Evolutionary conservation across 2,329 filamentous ascomycete species (phyloP), one percentile per base, ranked within the genome.

Genomic region (Exserohilum turcica): DNA sequence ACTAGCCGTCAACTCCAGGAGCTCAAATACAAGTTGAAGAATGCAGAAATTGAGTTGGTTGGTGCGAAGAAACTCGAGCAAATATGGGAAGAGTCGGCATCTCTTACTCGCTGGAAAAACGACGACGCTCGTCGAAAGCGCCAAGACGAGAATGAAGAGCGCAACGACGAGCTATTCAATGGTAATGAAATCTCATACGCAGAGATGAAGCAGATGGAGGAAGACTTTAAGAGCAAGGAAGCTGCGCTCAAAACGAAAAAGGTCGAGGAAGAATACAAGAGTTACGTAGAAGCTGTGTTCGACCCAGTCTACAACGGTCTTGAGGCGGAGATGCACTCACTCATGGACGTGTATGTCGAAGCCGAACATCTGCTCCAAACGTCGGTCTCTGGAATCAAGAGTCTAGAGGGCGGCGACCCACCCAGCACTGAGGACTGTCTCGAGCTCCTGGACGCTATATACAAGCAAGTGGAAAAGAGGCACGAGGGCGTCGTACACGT

Each of bases 121-220:
- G 81, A 82, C 8, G 71, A 72, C 21, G 79, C 81, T 33, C 79
- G 81, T 3, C 74, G 75, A 52, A 68, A 68, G 47, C 79, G 82
- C 12, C 79, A 82, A 63, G 78, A 81, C 48, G 78, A 82, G 56
- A 80, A 77, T 2, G 81, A 84, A 59, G 71, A 70, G n/a, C 75
- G 77, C 42, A 82, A 82, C 28, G 80, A 84, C 57, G 74, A 76
- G 1, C 72, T 84, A 1, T 85, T 84, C 70, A 80, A 84, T 57
- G 77, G 77, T 43, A 78, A 84, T 48, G 79, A 83, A 58, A 84
- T 85, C 38, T 81, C 80, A 0, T 84, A 85, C 64, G 80, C 81
- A 10, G 82, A 84, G 43, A 82, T 85, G 60, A 79, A 78, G 32
- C 75, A 75, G 13, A 71, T 84, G 8, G 82, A 85, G 61, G 77